These are phyloP conservation scores for Moesziomyces sp. DNA, from an alignment of 1,284 basidiomycete species.

Conservation along the genomic window DNA sequence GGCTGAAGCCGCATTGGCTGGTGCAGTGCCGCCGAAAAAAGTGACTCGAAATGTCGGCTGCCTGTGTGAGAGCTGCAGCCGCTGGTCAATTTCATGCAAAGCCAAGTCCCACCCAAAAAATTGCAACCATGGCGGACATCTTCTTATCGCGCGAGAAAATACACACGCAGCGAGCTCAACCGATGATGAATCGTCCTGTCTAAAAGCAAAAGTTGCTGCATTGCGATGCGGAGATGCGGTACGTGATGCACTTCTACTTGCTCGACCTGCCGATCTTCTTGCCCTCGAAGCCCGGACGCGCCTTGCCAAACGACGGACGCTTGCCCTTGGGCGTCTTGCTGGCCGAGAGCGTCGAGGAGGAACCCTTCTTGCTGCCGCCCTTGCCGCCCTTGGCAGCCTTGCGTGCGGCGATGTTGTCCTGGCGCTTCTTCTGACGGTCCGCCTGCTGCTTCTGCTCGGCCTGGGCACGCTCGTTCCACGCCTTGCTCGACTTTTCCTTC, in stretches of 20 bases:
- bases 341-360: conserved; percentile 25
- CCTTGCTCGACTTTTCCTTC: conserved; percentile 61
- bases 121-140: conserved; percentile 8
- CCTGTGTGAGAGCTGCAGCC: neutral
- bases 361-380: conserved; percentile 34
- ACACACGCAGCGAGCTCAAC: neutral
- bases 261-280: conserved; percentile 48
- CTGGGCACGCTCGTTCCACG: conserved; percentile 60
- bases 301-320: conserved; percentile 45
- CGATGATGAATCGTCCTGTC: neutral
- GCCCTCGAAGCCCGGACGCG: conserved; percentile 60
- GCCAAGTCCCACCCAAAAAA: neutral
- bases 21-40: neutral
- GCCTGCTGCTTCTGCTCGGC: conserved; percentile 54
- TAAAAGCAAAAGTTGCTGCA: neutral
- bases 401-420: conserved; percentile 60
- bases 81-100: neutral
- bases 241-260: conserved; percentile 17
- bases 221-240: conserved; percentile 3
- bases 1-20: neutral
- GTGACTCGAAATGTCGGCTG: neutral
- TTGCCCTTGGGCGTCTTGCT: conserved; percentile 43
- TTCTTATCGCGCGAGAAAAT: conserved; percentile 42
- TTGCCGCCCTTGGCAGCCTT: conserved; percentile 51
- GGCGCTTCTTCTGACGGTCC: conserved; percentile 60